These are phyloP conservation scores for Nelumbo lutea DNA, from an alignment of 164 flowering plant species.

Conservation along the genomic window DNA sequence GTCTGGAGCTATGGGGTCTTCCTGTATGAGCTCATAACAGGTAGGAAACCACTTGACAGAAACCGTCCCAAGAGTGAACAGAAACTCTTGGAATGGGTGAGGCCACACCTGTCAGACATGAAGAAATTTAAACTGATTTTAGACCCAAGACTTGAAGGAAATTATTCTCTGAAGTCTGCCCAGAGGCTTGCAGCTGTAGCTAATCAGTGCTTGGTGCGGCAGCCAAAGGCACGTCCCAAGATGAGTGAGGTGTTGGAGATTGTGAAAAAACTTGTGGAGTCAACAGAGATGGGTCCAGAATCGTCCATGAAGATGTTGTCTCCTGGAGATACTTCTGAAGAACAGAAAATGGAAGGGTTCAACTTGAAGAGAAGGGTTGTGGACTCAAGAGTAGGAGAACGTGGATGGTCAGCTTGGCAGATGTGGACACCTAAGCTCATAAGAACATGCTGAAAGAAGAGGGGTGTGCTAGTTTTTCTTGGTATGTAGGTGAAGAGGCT, in stretches of 20 bases:
- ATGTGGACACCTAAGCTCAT: slow-evolving; percentile 31
- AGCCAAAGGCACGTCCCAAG: slow-evolving; percentile 58
- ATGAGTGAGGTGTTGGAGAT: slow-evolving; percentile 79
- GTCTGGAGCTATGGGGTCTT: slow-evolving; percentile 86
- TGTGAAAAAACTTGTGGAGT: slow-evolving; percentile 44
- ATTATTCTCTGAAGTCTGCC: slow-evolving; percentile 38
- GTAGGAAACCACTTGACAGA: slow-evolving; percentile 61
- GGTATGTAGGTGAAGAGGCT: too few relatives aligned
- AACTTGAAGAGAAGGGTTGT: slow-evolving; percentile 15
- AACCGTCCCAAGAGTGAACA: slow-evolving; percentile 73
- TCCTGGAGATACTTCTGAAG: slow-evolving; percentile 9
- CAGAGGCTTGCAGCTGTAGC: slow-evolving; percentile 58
- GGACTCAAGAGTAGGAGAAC: slow-evolving; percentile 31
- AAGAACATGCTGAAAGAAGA: slow-evolving; percentile 14
- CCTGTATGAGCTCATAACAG: slow-evolving; percentile 78
- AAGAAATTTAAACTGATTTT: slow-evolving; percentile 52
- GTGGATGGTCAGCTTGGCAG: slow-evolving; percentile 26
- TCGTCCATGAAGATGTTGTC: slow-evolving; percentile 18
- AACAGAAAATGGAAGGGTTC: slow-evolving; percentile 3
- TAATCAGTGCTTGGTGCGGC: slow-evolving; percentile 49
- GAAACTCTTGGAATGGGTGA: slow-evolving; percentile 73
- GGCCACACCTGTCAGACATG: slow-evolving; percentile 49
- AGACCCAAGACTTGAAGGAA: slow-evolving; percentile 62
- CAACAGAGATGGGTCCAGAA: slow-evolving; percentile 26
- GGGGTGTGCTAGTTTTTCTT: neutral